Base-by-base conservation (phyloP, 2,329 filamentous ascomycete genomes). In the Zasmidium cellare region DNA sequence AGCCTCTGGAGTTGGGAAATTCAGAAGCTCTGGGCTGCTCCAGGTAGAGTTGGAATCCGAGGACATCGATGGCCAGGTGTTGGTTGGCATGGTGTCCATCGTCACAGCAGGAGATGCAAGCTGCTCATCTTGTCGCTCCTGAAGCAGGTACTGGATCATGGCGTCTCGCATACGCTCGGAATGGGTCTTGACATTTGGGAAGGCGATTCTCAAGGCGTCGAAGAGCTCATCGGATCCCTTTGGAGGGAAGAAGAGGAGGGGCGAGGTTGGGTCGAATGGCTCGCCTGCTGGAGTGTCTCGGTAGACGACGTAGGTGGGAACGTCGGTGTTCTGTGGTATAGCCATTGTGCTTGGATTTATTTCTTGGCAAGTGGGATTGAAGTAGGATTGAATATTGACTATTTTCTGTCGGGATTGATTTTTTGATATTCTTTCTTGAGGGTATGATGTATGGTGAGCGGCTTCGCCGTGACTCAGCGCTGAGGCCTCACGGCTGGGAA, bases 181-280 rank as follows among this genome's bases (percentile, higher is more conserved):
- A 52, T 75, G 73, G 47, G 67, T 71, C 51, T 68, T 68, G 31
- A 72, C 62, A 51, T 71, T 65, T 3, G 73, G 72, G 54, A 66
- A 75, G 22, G 71, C 70, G 24, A 58, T 51, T 45, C 70, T 64
- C 20, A 75, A 64, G 44, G 73, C 73, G 50, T 74, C 71, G 65
- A 74, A 74, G 5, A 75, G 68, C 54, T 74, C 73, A 52, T 75
- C 73, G 11, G 73, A 75, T 54, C 72, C 72, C 59, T 74, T 74
- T 25, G 71, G 61, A 45, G 73, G 73, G 63, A 69, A 73, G 69
- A 74, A 74, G 53, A 69, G 60, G 24, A 71, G 62, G 47, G 71
- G 59, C 35, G 68, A 65, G 46, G 68, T 68, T 20, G 69, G 69
- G 60, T 74, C 71, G 62, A 67, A 68, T 11, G 67, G 63, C 49